Base-by-base conservation (phyloP, 2,329 filamentous ascomycete species). In the Hypoxylon sp. region DNA sequence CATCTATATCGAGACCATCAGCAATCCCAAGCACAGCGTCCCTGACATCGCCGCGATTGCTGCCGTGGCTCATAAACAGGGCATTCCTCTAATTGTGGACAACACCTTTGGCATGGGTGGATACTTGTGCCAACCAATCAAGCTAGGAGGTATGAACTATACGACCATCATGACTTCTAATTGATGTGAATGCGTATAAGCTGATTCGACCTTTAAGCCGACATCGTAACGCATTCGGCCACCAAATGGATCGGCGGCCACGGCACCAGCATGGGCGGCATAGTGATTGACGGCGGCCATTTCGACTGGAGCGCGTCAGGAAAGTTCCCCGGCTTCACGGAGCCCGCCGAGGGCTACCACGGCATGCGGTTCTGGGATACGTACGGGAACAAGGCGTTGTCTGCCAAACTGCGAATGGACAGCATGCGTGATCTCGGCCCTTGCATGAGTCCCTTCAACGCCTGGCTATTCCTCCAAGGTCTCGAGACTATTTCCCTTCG, bases 231-330 rank as follows among this genome's bases (percentile, higher is more conserved):
- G 10, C 87, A 90, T 75, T 88, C 83, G 24, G 86, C 85, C 11
- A 90, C 87, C 2, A 90, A 90, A 71, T 90, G 88, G 88, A 89
- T 90, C 56, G 87, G 88, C 43, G 88, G 88, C 21, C 88, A 90
- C 69, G 88, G 88, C 31, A 89, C 88, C 17, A 89, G 87, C 11
- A 86, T 90, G 68, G 88, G 81, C 31, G 88, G 88, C 51, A 79
- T 90, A 21, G 80, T 90, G 10, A 78, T 90, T 47, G 88, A 90
- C 73, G 82, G 83, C 54, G 87, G 88, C 43, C 88, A 87, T 66
- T 90, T 90, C 67, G 85, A 90, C 76, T 90, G 88, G 88, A 86
- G 84, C 46, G 86, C 85, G 66, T 77, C 89, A 55, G 85, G 79
- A 18, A 83, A 83, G 65, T 91, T 91, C 74, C 88, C 88, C 0